A percentile compares a stretch with the other conserved stretches of the same genome.
Conservation (phyloP, 169 alveolate species). For the Neospora caninum region DNA sequence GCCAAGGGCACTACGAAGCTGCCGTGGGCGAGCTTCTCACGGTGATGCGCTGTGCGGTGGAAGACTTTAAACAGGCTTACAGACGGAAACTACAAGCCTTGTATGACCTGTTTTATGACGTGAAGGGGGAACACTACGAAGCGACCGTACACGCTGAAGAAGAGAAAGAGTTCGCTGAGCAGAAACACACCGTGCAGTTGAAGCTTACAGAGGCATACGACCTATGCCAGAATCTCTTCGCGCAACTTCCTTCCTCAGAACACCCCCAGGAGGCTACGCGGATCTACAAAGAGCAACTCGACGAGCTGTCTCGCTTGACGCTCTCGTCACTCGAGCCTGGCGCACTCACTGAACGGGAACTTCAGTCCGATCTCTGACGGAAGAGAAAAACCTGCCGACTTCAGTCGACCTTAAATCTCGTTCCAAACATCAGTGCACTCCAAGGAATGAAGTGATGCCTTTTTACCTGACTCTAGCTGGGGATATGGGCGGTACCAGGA, state of each 20-base stretch:
- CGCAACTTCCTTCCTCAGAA: not conserved
- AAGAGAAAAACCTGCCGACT: not conserved
- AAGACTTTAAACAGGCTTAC: not conserved
- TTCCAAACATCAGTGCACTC: no score
- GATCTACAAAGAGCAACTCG: not conserved
- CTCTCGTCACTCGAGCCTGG: slow-evolving; percentile 8
- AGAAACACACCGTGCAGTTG: not conserved
- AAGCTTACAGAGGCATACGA: slow-evolving; percentile 8
- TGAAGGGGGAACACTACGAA: not conserved
- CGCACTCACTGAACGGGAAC: slow-evolving; percentile 8
- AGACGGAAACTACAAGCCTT: not conserved
- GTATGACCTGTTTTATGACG: not conserved
- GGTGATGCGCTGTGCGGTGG: not conserved
- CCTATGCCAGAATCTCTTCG: not conserved
- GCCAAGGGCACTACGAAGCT: not conserved
- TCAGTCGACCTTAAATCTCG: no score
- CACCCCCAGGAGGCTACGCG: not conserved
- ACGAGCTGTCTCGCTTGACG: not conserved
- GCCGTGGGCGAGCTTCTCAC: not conserved
- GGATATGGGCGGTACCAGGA: no score
- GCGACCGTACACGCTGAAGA: not conserved
- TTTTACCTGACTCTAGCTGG: no score
- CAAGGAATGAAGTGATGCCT: no score
- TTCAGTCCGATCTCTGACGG: not conserved
- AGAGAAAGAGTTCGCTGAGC: not conserved